Base-by-base conservation (phyloP, 257 asterid species). In the Primulina eburnea region DNA sequence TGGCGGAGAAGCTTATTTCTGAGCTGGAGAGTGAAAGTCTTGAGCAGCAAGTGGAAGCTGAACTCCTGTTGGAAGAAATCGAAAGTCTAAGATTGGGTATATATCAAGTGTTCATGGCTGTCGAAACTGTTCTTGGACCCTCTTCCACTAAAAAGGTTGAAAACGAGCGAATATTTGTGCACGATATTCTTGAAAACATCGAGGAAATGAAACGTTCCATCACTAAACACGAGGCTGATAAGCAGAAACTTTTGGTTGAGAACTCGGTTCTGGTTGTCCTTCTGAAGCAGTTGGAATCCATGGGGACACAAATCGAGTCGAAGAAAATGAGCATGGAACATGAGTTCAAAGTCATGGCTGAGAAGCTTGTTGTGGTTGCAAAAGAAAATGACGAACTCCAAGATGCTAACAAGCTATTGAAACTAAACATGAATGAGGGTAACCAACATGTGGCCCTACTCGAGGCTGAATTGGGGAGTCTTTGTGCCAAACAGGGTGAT, bases 41-140 rank as follows among this genome's bases (percentile, higher is more conserved):
- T 40, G 97, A 94, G 85, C 99, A 89, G 79, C 96, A 94, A 78
- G 91, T 91, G 4, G 99, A 94, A 82, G 80, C 92, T 60, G 99
- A 94, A 58, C 83, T 91, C 55, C 65, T 94, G 65, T 76, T 91
- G 76, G 95, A 91, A 63, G 97, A 91, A 77, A 89, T 91, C 8
- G 90, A 86, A 61, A 84, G 88, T 26, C 81, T 94, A 60, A 79
- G 95, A 63, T 72, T 82, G 70, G 87, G 92, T 67, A 94, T 94
- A 56, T 89, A 84, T 81, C 85, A 75, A 47, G 89, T 94, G 53
- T 91, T 89, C 78, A 76, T 71, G 75, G 88, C 83, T 32, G 78
- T 94, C 55, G 97, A 84, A 65, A 79, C 62, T 56, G 82, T 71
- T 50, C 72, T 80, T 2, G 82, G 69, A 63, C 56, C 43, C 65